Percentiles rank a stretch among this genome's conserved stretches.
Evolutionary conservation across 2,329 filamentous ascomycete species (phyloP).

Genomic region (Exophiala viscosa): DNA sequence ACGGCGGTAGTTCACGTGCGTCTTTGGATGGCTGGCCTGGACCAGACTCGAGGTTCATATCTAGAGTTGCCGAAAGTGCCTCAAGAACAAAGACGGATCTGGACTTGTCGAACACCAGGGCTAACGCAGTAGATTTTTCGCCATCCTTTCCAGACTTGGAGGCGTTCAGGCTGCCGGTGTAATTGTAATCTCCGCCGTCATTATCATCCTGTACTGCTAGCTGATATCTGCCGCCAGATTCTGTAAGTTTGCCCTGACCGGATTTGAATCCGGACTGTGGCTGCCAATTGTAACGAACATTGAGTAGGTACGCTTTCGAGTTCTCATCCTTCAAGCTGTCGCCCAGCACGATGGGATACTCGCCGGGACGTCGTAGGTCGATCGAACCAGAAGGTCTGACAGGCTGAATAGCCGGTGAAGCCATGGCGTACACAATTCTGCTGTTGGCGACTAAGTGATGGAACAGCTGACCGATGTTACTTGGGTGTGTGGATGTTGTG

Average conservation of each 20-base stretch:
- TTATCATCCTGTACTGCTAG: slow-evolving; percentile 13
- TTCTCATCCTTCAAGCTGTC: slow-evolving; percentile 37
- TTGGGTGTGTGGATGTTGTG: too few relatives aligned
- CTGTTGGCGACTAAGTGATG: too few relatives aligned
- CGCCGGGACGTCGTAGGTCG: slow-evolving; percentile 33
- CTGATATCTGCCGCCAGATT: slow-evolving; percentile 13
- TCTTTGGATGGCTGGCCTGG: slow-evolving; percentile 39
- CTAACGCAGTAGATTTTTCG: slow-evolving; percentile 35
- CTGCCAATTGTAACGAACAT: slow-evolving; percentile 47
- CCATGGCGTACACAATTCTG: slow-evolving; percentile 7
- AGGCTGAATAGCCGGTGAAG: slow-evolving; percentile 20
- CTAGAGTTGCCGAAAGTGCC: slow-evolving; percentile 73
- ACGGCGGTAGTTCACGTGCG: slow-evolving; percentile 17
- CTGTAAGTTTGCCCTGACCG: slow-evolving; percentile 19
- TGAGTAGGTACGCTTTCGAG: slow-evolving; percentile 33
- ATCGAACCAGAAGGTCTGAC: slow-evolving; percentile 13
- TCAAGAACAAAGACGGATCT: slow-evolving; percentile 78
- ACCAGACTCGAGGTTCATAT: slow-evolving; percentile 76
- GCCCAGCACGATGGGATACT: slow-evolving; percentile 46
- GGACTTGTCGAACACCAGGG: slow-evolving; percentile 70
- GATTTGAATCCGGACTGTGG: slow-evolving; percentile 34
- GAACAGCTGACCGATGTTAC: too few relatives aligned
- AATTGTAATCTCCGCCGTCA: slow-evolving; percentile 15
- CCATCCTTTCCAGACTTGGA: slow-evolving; percentile 7
- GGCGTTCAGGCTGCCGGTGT: slow-evolving; percentile 1